Conservation (phyloP, 805 yeast genomes). For the Candida koratica region DNA sequence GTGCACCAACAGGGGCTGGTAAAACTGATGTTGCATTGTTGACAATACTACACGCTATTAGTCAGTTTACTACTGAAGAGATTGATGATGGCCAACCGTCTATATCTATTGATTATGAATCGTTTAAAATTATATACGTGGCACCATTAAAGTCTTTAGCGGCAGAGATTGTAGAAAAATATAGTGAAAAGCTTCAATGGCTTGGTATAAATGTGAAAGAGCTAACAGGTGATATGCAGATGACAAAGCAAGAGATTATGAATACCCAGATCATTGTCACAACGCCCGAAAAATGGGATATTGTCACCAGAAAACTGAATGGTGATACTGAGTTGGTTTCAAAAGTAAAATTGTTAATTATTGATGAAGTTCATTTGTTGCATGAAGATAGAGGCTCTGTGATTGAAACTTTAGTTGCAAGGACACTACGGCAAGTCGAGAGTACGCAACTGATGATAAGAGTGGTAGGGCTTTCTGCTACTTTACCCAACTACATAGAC, state of each 20-base stretch:
- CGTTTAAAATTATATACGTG: conserved; percentile 84
- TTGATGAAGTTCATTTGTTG: conserved; percentile 93
- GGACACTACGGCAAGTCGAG: conserved; percentile 93
- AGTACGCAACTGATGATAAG: conserved; percentile 90
- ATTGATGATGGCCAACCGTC: conserved; percentile 45
- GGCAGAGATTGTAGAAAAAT: conserved; percentile 93
- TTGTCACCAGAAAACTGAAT: conserved; percentile 86
- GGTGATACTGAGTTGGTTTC: conserved; percentile 84
- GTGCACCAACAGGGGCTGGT: conserved; percentile 99
- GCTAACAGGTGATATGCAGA: conserved; percentile 83
- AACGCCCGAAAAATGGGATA: conserved; percentile 99
- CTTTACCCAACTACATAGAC: conserved; percentile 85
- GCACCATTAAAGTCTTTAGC: conserved; percentile 96
- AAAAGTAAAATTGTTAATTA: conserved; percentile 79
- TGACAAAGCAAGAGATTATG: conserved; percentile 70
- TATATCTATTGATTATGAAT: conserved; percentile 71
- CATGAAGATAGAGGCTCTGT: conserved; percentile 99
- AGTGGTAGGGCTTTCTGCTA: conserved; percentile 91
- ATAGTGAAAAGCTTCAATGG: conserved; percentile 73
- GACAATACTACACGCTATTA: conserved; percentile 73
- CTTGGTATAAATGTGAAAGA: conserved; percentile 84
- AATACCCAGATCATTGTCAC: conserved; percentile 83
- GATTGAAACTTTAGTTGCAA: conserved; percentile 88
- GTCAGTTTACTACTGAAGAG: conserved; percentile 59
- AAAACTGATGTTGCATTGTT: conserved; percentile 90